Percentiles rank a stretch among this genome's conserved stretches.
Evolutionary conservation across 192 early-diverging fungal genomes (phyloP).

Genomic region (Backusella australiensis): DNA sequence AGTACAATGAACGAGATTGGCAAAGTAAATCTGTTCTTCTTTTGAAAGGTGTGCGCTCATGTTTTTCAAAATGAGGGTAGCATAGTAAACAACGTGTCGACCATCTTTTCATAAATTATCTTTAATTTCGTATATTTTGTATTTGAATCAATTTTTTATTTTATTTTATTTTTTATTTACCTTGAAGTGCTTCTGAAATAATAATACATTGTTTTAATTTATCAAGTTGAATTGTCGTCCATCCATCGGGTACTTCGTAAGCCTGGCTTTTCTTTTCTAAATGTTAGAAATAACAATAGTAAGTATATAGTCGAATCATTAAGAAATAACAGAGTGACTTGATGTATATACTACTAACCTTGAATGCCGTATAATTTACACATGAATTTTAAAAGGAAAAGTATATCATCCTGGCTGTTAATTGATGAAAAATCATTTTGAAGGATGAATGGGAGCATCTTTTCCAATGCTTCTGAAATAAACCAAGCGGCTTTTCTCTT

Average conservation of each 20-base stretch:
- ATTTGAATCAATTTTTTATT: neutral
- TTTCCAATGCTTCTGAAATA: conserved; percentile 2
- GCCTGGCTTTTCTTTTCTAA: neutral
- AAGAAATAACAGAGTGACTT: neutral
- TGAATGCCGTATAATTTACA: conserved; percentile 63
- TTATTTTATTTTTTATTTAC: conserved; percentile 32
- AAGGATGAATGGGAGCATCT: conserved; percentile 12
- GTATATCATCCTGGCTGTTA: conserved; percentile 41
- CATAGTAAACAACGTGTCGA: conserved; percentile 51
- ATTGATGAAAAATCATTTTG: neutral
- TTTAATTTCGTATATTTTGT: neutral
- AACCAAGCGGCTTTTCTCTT: conserved; percentile 22
- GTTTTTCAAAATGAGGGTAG: conserved; percentile 58
- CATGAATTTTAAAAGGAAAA: conserved; percentile 57
- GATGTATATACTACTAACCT: conserved; percentile 7
- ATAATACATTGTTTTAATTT: conserved; percentile 71
- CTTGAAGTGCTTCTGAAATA: conserved; percentile 62
- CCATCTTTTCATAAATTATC: conserved; percentile 42
- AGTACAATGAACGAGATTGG: conserved; percentile 45
- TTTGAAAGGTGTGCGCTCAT: conserved; percentile 51
- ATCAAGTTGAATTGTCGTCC: conserved; percentile 75
- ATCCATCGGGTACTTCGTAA: conserved; percentile 46
- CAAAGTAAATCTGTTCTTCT: conserved; percentile 61
- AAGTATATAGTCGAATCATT: neutral
- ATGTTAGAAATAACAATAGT: neutral